Base-by-base conservation (phyloP, 805 yeast genomes). In the Yarrowia porcina region DNA sequence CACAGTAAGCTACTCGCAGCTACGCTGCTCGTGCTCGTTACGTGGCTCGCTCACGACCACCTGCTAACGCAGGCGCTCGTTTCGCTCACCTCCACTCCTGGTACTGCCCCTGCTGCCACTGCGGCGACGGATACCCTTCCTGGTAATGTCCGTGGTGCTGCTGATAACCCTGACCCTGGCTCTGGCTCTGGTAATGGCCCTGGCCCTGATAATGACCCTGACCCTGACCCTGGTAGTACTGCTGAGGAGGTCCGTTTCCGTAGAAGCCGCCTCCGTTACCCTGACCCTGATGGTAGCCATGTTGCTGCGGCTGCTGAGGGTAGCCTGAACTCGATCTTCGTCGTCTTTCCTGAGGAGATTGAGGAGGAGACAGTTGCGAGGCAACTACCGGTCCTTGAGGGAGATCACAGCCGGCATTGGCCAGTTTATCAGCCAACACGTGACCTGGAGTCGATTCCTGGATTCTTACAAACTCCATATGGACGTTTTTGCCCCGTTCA, bases 391-490 rank as follows among this genome's bases (percentile, higher is more conserved):
- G 35, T 1, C 18, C 17, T 18, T 32, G 44, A 8, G 21, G 44
- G 8, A 52, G 23, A 7, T 36, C 44, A 13, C 59, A 52, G 23
- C 44, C 59, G 18, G 17, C 18, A 17, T 52, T 52, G 44, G 59
- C 59, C 8, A 52, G 44, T 17, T 52, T 52, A 17, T 52, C 59
- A 2, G 59, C 59, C 5, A 52, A 44, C 3, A 35, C 44, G 18
- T 52, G 59, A 9, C 11, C 44, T 3, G 42, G 59, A 9, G 59
- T 35, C 12, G 59, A 32, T 8, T 52, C 44, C 59, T 52, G 59
- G 35, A 52, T 52, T 2, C 44, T 17, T 23, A 36, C 42, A 52
- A 35, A 52, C 59, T 52, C 59, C 44, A 36, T 17, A 17, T 21
- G 23, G 1, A 52, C 18, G 18, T 3, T 3, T 17, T 35, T 52